Conservation (phyloP, 1,284 basidiomycete species). For the Cutaneotrichosporon cyanovorans region DNA sequence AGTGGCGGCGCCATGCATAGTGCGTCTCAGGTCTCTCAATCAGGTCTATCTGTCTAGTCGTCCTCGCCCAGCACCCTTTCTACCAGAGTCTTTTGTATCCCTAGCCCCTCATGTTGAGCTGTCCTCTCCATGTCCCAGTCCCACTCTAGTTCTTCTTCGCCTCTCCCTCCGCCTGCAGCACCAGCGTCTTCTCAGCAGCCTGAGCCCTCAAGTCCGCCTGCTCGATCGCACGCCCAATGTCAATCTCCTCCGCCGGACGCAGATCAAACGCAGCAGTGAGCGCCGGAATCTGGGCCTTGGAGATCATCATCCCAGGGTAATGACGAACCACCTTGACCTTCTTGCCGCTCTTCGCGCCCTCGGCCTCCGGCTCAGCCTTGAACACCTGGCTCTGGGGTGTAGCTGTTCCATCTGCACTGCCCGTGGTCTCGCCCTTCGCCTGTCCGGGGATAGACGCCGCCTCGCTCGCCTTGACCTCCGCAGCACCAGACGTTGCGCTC, state of each 20-base stretch:
- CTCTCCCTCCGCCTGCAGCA: slow-evolving; percentile 9
- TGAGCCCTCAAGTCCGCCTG: slow-evolving; percentile 41
- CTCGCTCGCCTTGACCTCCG: not conserved
- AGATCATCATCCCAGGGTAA: slow-evolving; percentile 20
- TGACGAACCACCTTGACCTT: not conserved
- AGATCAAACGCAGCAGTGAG: slow-evolving; percentile 40
- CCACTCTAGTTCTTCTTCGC: slow-evolving; percentile 44
- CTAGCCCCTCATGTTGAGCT: not conserved
- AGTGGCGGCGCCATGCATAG: too few species aligned
- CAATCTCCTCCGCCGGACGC: slow-evolving; percentile 39
- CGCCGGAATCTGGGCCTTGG: slow-evolving; percentile 32
- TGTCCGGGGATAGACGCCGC: not conserved
- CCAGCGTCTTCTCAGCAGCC: slow-evolving; percentile 14
- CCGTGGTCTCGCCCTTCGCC: slow-evolving; percentile 6
- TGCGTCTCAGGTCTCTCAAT: not conserved
- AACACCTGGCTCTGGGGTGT: not conserved
- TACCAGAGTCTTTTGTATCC: not conserved
- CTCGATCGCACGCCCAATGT: slow-evolving; percentile 45
- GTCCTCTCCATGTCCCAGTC: slow-evolving; percentile 2
- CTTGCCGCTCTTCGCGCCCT: not conserved
- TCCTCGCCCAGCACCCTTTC: not conserved
- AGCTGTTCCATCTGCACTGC: not conserved
- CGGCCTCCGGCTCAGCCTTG: not conserved
- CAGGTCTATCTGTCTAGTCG: not conserved
- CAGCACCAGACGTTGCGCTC: not conserved